Conservation (phyloP, 23 red algal genomes). For the Cyanidioschyzon merolae region DNA sequence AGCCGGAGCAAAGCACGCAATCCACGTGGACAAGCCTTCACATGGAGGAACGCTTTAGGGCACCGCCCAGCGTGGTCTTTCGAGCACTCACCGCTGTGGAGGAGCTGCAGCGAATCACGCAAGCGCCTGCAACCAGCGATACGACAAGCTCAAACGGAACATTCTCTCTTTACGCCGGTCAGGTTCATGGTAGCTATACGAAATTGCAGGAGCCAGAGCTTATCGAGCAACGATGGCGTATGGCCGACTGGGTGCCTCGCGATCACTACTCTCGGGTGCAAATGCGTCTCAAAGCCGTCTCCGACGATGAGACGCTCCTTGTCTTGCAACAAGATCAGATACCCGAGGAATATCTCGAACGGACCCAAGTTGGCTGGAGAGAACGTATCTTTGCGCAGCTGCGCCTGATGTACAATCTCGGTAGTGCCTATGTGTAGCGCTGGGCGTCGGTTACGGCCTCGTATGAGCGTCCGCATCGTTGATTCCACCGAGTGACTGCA, state of each 20-base stretch:
- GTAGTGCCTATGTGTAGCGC: background rate
- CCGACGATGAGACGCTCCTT: background rate
- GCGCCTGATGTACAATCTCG: conserved; percentile 1
- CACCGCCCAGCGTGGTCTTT: background rate
- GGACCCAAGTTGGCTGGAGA: background rate
- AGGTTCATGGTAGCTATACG: background rate
- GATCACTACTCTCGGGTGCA: conserved; percentile 8
- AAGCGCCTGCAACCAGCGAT: background rate
- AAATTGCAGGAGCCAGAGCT: background rate
- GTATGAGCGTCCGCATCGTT: too few relatives aligned
- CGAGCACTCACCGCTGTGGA: background rate
- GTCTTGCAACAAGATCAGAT: background rate
- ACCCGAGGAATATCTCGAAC: background rate
- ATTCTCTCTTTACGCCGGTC: background rate
- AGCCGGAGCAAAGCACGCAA: too few relatives aligned
- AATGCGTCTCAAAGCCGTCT: background rate
- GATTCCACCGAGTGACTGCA: too few relatives aligned
- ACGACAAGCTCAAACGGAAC: background rate
- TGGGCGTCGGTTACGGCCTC: too few relatives aligned
- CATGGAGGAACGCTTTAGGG: background rate
- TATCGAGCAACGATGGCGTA: background rate
- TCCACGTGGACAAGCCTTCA: background rate
- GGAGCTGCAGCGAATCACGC: background rate
- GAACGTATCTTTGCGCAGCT: conserved; percentile 4
- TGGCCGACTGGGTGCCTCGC: background rate